These are phyloP conservation scores for Hyphodiscus hymeniophilus DNA, from an alignment of 495 filamentous ascomycete species.

Conservation along the genomic window DNA sequence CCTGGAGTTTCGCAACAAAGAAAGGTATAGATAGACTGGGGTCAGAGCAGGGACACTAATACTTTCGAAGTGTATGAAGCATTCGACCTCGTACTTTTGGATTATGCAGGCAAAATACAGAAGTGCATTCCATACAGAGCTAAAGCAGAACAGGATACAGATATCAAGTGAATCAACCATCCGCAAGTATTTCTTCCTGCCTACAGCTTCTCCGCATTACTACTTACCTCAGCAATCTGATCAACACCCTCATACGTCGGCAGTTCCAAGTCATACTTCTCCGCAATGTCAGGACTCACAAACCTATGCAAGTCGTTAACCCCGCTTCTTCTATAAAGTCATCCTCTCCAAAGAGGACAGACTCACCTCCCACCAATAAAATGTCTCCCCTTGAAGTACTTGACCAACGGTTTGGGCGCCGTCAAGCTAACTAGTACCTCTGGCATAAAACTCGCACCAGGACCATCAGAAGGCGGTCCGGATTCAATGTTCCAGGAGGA, in stretches of 20 bases:
- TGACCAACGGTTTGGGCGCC: conserved; percentile 88
- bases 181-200: background rate
- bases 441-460: conserved; percentile 74
- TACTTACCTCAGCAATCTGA: conserved; percentile 73
- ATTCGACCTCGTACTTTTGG: too few species aligned
- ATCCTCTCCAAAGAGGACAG: background rate
- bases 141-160: too few species aligned
- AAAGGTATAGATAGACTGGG: too few species aligned
- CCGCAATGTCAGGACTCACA: conserved; percentile 64
- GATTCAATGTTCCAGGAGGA: conserved; percentile 87
- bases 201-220: conserved; percentile 50
- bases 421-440: conserved; percentile 77
- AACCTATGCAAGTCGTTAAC: conserved; percentile 45
- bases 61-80: too few species aligned
- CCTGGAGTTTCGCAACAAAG: too few species aligned
- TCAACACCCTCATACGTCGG: conserved; percentile 83
- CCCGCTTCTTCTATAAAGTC: background rate
- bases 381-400: conserved; percentile 75
- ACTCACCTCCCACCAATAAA: conserved; percentile 72
- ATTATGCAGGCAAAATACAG: background rate
- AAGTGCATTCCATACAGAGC: too few species aligned
- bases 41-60: too few species aligned
- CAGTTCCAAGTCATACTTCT: conserved; percentile 80
- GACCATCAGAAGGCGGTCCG: conserved; percentile 70
- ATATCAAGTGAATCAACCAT: too few species aligned